phyloP scores from a whole-genome alignment of 257 asterid genomes.

The Apocynum venetum region DNA sequence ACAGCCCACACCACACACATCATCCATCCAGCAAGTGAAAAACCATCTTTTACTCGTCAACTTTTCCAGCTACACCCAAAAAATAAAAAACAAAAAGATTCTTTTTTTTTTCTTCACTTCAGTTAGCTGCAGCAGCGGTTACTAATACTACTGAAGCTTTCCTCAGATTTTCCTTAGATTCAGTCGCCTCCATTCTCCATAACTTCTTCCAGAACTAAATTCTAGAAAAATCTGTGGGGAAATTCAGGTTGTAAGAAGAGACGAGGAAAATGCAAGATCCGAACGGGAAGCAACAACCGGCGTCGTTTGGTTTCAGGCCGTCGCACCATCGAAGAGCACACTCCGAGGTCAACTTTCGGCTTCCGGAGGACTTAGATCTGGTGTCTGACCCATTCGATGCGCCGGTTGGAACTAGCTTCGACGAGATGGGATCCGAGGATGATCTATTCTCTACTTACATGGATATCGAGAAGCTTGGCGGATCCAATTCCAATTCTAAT shows the following conservation, averaged over 20 bases:
- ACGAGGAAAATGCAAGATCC: conserved; percentile 77
- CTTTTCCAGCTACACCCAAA: background rate
- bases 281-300: conserved; percentile 39
- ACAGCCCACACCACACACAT: background rate
- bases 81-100: no score
- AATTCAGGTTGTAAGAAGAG: background rate
- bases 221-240: background rate
- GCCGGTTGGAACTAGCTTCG: conserved; percentile 52
- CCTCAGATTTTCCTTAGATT: conserved; percentile 3
- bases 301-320: conserved; percentile 60
- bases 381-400: conserved; percentile 61
- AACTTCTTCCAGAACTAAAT: background rate
- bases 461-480: conserved; percentile 83
- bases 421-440: conserved; percentile 93
- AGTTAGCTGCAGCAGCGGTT: background rate
- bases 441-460: conserved; percentile 85
- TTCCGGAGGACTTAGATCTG: conserved; percentile 89
- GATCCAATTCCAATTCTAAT: conserved; percentile 45
- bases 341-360: conserved; percentile 78
- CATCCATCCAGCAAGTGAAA: conserved; percentile 4
- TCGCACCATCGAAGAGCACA: conserved; percentile 91
- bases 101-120: background rate
- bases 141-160: background rate
- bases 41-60: conserved; percentile 7
- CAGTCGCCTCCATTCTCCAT: background rate